Percentiles rank a stretch among this genome's conserved stretches.
phyloP scores from a whole-genome alignment of 2,329 filamentous ascomycete species.

The Biscogniauxia sp. region DNA sequence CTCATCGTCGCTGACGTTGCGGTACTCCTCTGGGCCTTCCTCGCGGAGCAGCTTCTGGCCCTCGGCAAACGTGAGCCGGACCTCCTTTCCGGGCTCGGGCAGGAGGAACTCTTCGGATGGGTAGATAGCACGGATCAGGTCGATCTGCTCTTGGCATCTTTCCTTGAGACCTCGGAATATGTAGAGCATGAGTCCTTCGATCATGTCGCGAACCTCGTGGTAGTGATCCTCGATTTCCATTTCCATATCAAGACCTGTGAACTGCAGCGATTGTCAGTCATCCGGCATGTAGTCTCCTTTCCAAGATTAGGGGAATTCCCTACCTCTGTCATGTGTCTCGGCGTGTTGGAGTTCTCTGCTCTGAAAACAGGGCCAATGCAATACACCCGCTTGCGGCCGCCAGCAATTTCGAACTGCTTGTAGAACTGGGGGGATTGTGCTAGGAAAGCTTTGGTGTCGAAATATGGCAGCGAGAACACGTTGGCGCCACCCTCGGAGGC shows the following conservation, averaged over 20 bases:
- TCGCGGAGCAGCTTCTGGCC: conserved; percentile 74
- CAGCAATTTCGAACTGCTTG: conserved; percentile 83
- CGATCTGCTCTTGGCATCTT: conserved; percentile 68
- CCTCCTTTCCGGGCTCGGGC: conserved; percentile 70
- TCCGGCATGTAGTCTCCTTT: background rate
- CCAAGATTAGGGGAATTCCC: conserved; percentile 8
- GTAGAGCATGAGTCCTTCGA: conserved; percentile 72
- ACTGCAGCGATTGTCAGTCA: conserved; percentile 41
- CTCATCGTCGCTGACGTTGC: conserved; percentile 70
- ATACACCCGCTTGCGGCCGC: conserved; percentile 73
- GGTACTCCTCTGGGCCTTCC: conserved; percentile 65
- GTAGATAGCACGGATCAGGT: conserved; percentile 69
- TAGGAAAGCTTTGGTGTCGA: conserved; percentile 76
- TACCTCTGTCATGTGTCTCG: conserved; percentile 78
- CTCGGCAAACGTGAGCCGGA: conserved; percentile 75
- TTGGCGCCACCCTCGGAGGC: conserved; percentile 91
- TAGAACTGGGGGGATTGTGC: conserved; percentile 83
- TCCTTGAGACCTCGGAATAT: conserved; percentile 75
- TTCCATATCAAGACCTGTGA: conserved; percentile 84
- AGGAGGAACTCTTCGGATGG: conserved; percentile 76
- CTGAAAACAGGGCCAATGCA: conserved; percentile 80
- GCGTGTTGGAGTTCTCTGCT: conserved; percentile 83
- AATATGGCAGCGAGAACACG: conserved; percentile 89
- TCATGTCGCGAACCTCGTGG: conserved; percentile 68
- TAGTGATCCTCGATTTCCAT: conserved; percentile 84